phyloP scores from a whole-genome alignment of 345 rosid species.

The Anastatica hierochuntica region DNA sequence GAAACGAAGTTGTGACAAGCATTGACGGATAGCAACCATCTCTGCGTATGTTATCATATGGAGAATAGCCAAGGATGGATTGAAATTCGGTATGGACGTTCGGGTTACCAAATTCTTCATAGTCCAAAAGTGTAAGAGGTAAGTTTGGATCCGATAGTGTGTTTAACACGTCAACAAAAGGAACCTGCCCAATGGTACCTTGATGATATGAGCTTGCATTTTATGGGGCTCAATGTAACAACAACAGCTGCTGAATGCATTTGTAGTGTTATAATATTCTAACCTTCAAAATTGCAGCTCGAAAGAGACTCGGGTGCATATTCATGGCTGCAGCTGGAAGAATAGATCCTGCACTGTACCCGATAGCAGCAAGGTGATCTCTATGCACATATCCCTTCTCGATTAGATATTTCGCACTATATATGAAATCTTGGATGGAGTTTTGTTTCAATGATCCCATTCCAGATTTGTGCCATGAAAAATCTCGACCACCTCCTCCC shows the following conservation, averaged over 20 bases:
- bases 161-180: slow-evolving; percentile 74
- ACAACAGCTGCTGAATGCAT: not conserved
- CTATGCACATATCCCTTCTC: slow-evolving; percentile 55
- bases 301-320: slow-evolving; percentile 49
- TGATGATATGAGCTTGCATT: not conserved
- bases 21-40: slow-evolving; percentile 56
- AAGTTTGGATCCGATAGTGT: slow-evolving; percentile 64
- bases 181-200: slow-evolving; percentile 41
- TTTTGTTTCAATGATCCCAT: slow-evolving; percentile 46
- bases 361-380: slow-evolving; percentile 57
- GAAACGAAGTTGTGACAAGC: slow-evolving; percentile 68
- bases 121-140: slow-evolving; percentile 72
- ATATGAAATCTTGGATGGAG: slow-evolving; percentile 59
- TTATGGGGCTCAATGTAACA: not conserved
- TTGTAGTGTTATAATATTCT: not conserved
- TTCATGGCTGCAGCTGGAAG: slow-evolving; percentile 72
- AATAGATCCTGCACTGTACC: slow-evolving; percentile 71
- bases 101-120: slow-evolving; percentile 92
- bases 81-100: slow-evolving; percentile 38
- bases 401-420: slow-evolving; percentile 50
- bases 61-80: slow-evolving; percentile 58
- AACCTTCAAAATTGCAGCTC: slow-evolving; percentile 76
- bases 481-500: slow-evolving; percentile 54
- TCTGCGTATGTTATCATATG: slow-evolving; percentile 61
- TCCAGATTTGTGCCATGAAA: slow-evolving; percentile 80